These are phyloP conservation scores for Penicillium macrosclerotiorum DNA, from an alignment of 495 filamentous ascomycete genomes.

Conservation along the genomic window DNA sequence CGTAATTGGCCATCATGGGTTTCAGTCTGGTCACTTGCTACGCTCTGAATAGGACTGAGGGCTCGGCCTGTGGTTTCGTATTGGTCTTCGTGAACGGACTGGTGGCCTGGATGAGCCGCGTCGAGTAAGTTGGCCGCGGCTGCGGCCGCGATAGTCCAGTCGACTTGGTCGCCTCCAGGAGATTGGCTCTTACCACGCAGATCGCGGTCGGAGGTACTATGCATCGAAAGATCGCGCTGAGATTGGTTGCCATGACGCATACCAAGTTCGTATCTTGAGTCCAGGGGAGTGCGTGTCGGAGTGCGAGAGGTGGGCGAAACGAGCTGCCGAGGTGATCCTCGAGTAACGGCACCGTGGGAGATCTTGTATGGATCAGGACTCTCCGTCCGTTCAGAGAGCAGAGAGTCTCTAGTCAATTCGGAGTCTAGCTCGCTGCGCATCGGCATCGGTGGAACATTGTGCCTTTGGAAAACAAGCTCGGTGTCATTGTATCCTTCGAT, in stretches of 20 bases:
- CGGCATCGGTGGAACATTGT: constrained; percentile 75
- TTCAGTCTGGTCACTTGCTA: constrained; percentile 67
- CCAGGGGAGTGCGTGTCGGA: constrained; percentile 50
- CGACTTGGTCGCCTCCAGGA: constrained; percentile 45
- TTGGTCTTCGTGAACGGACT: constrained; percentile 37
- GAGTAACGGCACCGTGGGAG: constrained; percentile 50
- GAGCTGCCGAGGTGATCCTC: constrained; percentile 50
- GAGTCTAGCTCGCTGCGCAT: constrained; percentile 81
- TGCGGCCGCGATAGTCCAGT: constrained; percentile 46
- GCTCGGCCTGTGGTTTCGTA: constrained; percentile 61
- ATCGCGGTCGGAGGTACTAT: constrained; percentile 52
- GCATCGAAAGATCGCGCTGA: constrained; percentile 50
- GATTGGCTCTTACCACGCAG: constrained; percentile 42
- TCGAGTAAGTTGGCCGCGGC: constrained; percentile 45
- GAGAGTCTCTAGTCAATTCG: constrained; percentile 83
- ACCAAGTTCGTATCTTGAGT: constrained; percentile 47
- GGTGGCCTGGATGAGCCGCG: constrained; percentile 34
- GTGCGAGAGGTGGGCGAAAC: constrained; percentile 53
- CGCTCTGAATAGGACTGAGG: constrained; percentile 84
- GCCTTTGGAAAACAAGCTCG: constrained; percentile 60
- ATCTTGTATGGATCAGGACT: constrained; percentile 45
- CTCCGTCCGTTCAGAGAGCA: constrained; percentile 77
- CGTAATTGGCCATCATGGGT: constrained; percentile 14
- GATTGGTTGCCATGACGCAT: constrained; percentile 61
- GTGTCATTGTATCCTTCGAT: constrained; percentile 56